Percentiles rank a stretch among this genome's conserved stretches.
Conservation (phyloP, 1,284 basidiomycete species). For the Austroboletus rostrupii region DNA sequence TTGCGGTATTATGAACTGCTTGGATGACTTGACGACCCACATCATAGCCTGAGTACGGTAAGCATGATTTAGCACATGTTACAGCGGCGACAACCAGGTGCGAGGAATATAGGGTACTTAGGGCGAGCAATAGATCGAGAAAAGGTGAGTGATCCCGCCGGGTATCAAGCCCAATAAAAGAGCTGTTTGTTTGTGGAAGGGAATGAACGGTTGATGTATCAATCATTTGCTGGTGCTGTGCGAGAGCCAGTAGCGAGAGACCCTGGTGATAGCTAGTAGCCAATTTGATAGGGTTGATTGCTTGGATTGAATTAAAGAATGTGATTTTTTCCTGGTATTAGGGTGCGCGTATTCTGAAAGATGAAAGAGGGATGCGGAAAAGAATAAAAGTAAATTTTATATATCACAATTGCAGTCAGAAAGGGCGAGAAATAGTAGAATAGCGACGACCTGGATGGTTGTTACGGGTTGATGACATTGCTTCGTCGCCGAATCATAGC, state of each 20-base stretch:
- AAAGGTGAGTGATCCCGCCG: constrained; percentile 81
- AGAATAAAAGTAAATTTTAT: background rate
- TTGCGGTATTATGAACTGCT: constrained; percentile 82
- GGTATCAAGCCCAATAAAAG: constrained; percentile 95
- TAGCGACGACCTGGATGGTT: constrained; percentile 1
- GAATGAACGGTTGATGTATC: constrained; percentile 52
- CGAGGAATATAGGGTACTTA: constrained; percentile 38
- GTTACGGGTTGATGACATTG: too few relatives aligned
- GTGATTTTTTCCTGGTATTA: constrained; percentile 1
- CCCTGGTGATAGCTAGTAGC: constrained; percentile 76
- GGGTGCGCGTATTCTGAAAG: background rate
- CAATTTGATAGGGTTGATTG: constrained; percentile 71
- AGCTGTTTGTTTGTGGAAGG: constrained; percentile 59
- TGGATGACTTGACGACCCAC: constrained; percentile 85
- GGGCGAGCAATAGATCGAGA: constrained; percentile 73
- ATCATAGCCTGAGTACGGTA: constrained; percentile 61
- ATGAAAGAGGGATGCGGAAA: constrained; percentile 1
- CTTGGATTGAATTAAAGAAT: constrained; percentile 17
- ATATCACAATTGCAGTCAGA: constrained; percentile 7
- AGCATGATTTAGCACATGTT: constrained; percentile 1
- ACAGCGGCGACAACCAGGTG: background rate
- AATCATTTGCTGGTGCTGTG: constrained; percentile 72
- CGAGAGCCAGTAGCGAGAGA: constrained; percentile 81
- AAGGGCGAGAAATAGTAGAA: background rate
- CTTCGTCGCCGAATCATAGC: too few relatives aligned